These are phyloP conservation scores for Hypoxylon sp. DNA, from an alignment of 2,329 filamentous ascomycete species.

Conservation along the genomic window DNA sequence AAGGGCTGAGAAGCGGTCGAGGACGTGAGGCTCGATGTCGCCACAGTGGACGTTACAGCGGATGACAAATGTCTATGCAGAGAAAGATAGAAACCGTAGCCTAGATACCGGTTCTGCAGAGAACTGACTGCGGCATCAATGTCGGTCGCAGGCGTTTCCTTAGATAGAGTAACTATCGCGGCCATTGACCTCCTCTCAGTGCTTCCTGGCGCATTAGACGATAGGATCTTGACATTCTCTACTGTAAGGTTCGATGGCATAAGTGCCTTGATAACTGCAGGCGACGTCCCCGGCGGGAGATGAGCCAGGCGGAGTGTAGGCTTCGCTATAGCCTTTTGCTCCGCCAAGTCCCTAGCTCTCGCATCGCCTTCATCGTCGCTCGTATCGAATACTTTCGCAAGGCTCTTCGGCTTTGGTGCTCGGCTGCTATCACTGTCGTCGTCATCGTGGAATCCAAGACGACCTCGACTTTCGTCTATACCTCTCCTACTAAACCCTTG, in stretches of 20 bases:
- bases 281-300: constrained; percentile 71
- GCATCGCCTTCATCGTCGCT: constrained; percentile 70
- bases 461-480: constrained; percentile 51
- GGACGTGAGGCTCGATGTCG: constrained; percentile 56
- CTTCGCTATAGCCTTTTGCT: constrained; percentile 71
- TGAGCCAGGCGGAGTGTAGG: constrained; percentile 73
- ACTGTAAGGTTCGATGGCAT: constrained; percentile 72
- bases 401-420: constrained; percentile 64
- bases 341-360: constrained; percentile 60
- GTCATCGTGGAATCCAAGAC: constrained; percentile 58
- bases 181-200: constrained; percentile 78
- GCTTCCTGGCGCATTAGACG: constrained; percentile 63
- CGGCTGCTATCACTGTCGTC: constrained; percentile 43
- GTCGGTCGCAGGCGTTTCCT: constrained; percentile 84
- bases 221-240: constrained; percentile 79
- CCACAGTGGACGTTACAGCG: constrained; percentile 66
- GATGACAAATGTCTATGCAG: constrained; percentile 88
- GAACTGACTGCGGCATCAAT: constrained; percentile 84
- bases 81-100: constrained; percentile 84
- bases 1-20: constrained; percentile 75
- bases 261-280: constrained; percentile 70
- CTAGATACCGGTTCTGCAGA: constrained; percentile 86
- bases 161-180: constrained; percentile 84
- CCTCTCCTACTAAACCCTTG: constrained; percentile 54
- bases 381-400: constrained; percentile 79